Conservation (phyloP, 345 rosid species). For the Populus pruinosa region DNA sequence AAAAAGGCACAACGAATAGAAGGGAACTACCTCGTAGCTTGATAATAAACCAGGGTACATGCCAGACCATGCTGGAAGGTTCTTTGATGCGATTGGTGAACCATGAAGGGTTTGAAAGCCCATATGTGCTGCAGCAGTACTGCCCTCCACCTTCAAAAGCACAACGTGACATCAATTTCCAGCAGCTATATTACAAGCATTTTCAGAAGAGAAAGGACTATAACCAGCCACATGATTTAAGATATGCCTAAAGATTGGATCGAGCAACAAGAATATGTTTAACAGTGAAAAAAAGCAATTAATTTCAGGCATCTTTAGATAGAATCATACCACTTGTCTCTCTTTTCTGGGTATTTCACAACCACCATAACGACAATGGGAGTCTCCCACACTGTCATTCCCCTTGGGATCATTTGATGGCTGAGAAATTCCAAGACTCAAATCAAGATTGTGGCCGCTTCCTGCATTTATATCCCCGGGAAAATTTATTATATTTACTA, state of each 20-base stretch:
- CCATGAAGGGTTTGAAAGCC: constrained; percentile 12
- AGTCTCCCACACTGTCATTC: constrained; percentile 6
- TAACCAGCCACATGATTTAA: background rate
- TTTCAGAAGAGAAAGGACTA: background rate
- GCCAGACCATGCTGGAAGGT: constrained; percentile 23
- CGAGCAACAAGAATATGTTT: background rate
- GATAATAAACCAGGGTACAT: constrained; percentile 24
- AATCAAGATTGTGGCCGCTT: constrained; percentile 48
- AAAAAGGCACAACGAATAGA: background rate
- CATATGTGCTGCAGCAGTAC: constrained; percentile 13
- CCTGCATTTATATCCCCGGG: constrained; percentile 29
- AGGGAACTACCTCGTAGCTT: constrained; percentile 35
- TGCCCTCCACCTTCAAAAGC: constrained; percentile 28
- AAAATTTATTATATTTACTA: background rate
- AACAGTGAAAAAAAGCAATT: background rate
- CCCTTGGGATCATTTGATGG: constrained; percentile 22
- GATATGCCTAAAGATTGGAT: background rate
- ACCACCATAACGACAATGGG: background rate
- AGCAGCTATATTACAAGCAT: background rate
- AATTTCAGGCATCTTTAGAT: background rate
- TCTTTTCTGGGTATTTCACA: constrained; percentile 1
- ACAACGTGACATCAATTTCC: background rate
- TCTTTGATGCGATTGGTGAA: constrained; percentile 16
- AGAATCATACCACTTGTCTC: constrained; percentile 10
- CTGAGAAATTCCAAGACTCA: constrained; percentile 22